Base-by-base conservation (phyloP, 1,284 basidiomycete genomes). In the Cutaneotrichosporon daszewskae region DNA sequence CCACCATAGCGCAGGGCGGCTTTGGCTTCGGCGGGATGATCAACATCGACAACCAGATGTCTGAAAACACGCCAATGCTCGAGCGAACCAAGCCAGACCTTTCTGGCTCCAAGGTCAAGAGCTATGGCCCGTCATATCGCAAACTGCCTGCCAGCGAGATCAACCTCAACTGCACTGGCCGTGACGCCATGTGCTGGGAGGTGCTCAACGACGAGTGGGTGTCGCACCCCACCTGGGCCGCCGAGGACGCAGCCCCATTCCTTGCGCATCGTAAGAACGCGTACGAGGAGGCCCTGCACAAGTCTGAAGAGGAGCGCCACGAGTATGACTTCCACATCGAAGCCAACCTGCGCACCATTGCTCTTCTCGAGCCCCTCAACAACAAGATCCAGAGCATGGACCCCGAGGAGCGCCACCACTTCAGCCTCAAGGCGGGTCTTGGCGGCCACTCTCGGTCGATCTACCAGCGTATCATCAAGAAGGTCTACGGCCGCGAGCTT, bases 321-420 rank as follows among this genome's bases (percentile, higher is more conserved):
- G 95, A 98, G 72, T 98, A 92, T 71, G 91, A 96, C 62, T 94
- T 95, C 58, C 87, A 95, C 62, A 83, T 98, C 40, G 91, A 97
- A 66, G 90, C 86, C 31, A 83, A 97, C 60, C 74, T 83, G 16
- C 83, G 92, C 35, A 97, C 92, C 10, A 95, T 97, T 62, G 83
- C 88, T 1, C 74, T 96, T 34, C 80, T 99, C 45, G 91, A 97
- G 66, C 92, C 92, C 3, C 79, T 98, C 49, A 81, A 83, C 53
- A 79, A 78, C 28, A 84, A 92, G 38, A 86, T 98, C 60, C 83
- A 87, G 55, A 81, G 83, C 51, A 95, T 98, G 91, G 78, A 84
- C 32, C 76, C 81, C 33, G 91, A 96, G 51, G 92, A 97, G 66
- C 81, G 89, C 31, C 75, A 82, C 6, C 73, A 77, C 36, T 94